Evolutionary conservation across 176 grass and related monocot genomes (phyloP).

Genomic region (Melocanna baccifera): DNA sequence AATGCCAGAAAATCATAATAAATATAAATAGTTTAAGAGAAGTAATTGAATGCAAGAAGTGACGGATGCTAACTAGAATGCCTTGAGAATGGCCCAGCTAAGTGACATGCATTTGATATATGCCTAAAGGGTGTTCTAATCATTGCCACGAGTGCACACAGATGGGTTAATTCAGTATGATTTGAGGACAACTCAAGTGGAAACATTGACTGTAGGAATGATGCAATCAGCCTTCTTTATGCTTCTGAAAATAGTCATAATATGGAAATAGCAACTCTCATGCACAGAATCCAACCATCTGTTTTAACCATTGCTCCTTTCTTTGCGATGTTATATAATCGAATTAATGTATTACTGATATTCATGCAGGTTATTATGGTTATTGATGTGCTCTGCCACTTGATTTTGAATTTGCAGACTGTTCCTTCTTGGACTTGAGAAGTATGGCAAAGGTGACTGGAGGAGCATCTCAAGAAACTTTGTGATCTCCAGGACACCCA

Average conservation of each 20-base stretch:
- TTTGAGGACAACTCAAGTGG: not conserved
- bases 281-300: not conserved
- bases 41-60: not conserved
- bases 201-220: not conserved
- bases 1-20: not conserved
- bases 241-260: not conserved
- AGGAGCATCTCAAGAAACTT: slow-evolving; percentile 96
- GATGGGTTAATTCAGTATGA: not conserved
- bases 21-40: not conserved
- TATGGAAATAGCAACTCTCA: not conserved
- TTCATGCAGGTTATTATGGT: not conserved
- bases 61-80: not conserved
- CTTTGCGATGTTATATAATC: not conserved
- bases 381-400: not conserved
- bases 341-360: not conserved
- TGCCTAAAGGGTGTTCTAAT: not conserved
- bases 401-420: slow-evolving; percentile 52
- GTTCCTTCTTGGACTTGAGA: slow-evolving; percentile 94
- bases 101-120: not conserved
- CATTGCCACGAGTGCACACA: not conserved
- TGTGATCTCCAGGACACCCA: slow-evolving; percentile 93
- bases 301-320: not conserved
- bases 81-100: not conserved
- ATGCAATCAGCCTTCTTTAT: not conserved
- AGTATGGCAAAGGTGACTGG: slow-evolving; percentile 98